A percentile compares a stretch with the other conserved stretches of the same genome.
phyloP scores from a whole-genome alignment of 495 filamentous ascomycete genomes.

The Letharia columbiana region DNA sequence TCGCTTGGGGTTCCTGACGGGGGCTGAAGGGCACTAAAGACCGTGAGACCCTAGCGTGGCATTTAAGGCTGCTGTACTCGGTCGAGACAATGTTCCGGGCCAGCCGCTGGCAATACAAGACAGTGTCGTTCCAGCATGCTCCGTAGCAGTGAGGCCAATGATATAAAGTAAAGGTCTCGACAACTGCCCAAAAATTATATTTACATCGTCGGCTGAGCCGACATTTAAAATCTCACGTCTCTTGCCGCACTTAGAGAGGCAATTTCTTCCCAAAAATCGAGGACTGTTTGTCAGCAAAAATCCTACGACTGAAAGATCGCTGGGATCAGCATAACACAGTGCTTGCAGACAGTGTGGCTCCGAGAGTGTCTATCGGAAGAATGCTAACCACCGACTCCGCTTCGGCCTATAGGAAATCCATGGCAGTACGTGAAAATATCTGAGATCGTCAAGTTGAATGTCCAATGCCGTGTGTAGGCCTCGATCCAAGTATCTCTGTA shows the following conservation, averaged over 20 bases:
- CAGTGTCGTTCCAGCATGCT: too few species aligned
- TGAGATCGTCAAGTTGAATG: background rate
- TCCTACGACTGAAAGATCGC: background rate
- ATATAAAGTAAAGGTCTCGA: background rate
- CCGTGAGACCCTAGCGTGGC: background rate
- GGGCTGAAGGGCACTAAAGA: constrained; percentile 3
- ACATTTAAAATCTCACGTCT: background rate
- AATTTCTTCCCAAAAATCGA: background rate
- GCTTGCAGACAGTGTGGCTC: background rate
- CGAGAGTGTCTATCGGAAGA: background rate
- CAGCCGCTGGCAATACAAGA: too few species aligned
- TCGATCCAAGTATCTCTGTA: background rate
- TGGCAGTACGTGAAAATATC: background rate
- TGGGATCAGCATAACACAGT: background rate
- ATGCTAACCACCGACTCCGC: background rate
- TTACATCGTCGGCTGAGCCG: background rate
- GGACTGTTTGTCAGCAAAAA: background rate
- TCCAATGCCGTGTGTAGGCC: background rate
- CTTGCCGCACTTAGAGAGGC: background rate
- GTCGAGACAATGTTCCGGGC: background rate
- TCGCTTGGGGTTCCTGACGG: background rate
- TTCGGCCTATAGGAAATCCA: background rate
- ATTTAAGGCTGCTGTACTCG: background rate
- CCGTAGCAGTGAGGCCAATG: background rate
- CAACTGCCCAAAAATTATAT: background rate